phyloP scores from a whole-genome alignment of 768 basidiomycete genomes.

The Rhizopogon sp. region DNA sequence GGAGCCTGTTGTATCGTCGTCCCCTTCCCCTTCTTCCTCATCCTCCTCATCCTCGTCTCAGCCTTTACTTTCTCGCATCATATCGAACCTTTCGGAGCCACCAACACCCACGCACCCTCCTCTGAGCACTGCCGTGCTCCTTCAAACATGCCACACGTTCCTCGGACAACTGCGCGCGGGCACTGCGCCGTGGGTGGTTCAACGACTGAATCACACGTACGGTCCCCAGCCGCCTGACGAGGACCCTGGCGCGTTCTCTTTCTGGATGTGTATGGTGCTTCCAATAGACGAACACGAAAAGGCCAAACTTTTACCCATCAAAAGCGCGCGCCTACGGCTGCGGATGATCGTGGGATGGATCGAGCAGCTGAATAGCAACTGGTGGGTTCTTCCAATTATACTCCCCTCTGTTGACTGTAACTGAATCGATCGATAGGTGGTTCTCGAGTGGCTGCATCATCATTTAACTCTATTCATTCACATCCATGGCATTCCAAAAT shows the following conservation, averaged over 20 bases:
- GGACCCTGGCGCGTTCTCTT: constrained; percentile 70
- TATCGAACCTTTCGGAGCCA: constrained; percentile 7
- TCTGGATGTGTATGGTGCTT: constrained; percentile 87
- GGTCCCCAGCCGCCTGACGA: constrained; percentile 61
- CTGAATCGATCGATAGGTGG: constrained; percentile 49
- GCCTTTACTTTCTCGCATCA: constrained; percentile 12
- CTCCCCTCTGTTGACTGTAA: constrained; percentile 11
- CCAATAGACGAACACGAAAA: constrained; percentile 92
- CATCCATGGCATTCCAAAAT: background rate
- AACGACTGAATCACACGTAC: constrained; percentile 75
- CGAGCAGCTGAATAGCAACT: constrained; percentile 61
- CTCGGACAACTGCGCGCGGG: constrained; percentile 58
- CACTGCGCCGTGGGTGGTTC: constrained; percentile 90
- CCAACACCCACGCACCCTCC: constrained; percentile 4
- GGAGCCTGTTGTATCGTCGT: constrained; percentile 10
- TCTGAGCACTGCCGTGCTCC: constrained; percentile 27
- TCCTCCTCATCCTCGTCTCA: constrained; percentile 13
- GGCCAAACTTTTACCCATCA: constrained; percentile 78
- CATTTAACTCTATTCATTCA: constrained; percentile 23
- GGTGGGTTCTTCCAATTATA: constrained; percentile 31
- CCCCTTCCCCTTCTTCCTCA: constrained; percentile 8
- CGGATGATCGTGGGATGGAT: constrained; percentile 93
- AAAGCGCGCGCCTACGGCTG: constrained; percentile 71
- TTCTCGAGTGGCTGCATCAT: constrained; percentile 68
- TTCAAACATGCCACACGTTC: constrained; percentile 56